Base-by-base conservation (phyloP, 345 rosid species). In the Mallotus nudiflorus region DNA sequence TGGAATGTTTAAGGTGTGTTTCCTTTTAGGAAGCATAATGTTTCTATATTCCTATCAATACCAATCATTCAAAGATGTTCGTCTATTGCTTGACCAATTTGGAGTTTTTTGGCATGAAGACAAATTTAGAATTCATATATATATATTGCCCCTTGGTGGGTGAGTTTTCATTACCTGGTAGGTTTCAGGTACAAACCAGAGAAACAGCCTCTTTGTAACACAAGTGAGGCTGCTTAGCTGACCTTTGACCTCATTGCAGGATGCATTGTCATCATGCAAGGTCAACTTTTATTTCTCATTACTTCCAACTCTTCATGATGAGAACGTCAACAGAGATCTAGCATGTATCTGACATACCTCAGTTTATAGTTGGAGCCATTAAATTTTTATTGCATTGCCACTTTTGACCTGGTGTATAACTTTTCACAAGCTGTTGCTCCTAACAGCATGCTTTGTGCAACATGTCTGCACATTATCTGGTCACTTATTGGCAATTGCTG, bases 1-100 rank as follows among this genome's bases (percentile, higher is more conserved):
- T n/a, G 98, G 99, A 69, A 95, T 95, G 99, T 95, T 95, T 80
- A 95, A 95, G 99, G 99, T 92, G n/a, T n/a, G 62, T 46, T 55
- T 59, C 24, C 25, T 9, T 57, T 37, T 27, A n/a, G 14, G 39
- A 60, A 16, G 46, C 11, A 22, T 62, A 13, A 6, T 56, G n/a
- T 20, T 51, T 66, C 48, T 5, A 15, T 42, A 5, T 54, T 52
- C 3, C 49, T 18, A 16, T 9, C 24, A 3, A 15, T 20, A 40
- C 66, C 29, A 58, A 15, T 31, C 37, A 54, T n/a, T 13, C 7
- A 3, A 31, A 37, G 33, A 20, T 49, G 31, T 0, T 50, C 50
- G 27, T 66, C 45, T 68, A 4, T 67, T 53, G 52, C n/a, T 56
- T 42, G 42, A 31, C 7, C 10, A 57, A 28, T 54, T 5, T 62